Evolutionary conservation across 768 basidiomycete genomes (phyloP).

Genomic region (Calocera cornea): DNA sequence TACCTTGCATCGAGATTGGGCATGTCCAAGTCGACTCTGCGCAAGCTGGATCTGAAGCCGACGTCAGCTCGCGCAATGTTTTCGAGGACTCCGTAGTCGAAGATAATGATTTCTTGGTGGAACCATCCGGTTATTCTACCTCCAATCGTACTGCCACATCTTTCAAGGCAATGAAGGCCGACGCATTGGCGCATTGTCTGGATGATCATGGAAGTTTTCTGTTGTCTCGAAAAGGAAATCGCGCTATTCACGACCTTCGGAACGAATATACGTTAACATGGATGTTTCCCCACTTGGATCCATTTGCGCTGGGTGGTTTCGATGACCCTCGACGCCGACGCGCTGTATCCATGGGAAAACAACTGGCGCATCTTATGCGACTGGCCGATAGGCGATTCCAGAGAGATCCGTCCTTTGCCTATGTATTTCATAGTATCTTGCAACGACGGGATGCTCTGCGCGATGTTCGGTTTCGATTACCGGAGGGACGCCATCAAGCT

Average conservation of each 20-base stretch:
- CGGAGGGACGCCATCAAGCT: constrained; percentile 17
- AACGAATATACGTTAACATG: constrained; percentile 29
- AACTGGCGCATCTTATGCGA: constrained; percentile 25
- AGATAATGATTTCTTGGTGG: neutral
- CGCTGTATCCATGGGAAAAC: constrained; percentile 23
- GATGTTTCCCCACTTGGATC: constrained; percentile 33
- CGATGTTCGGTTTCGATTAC: constrained; percentile 25
- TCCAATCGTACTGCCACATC: neutral
- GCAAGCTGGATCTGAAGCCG: neutral
- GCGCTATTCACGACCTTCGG: constrained; percentile 22
- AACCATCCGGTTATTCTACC: neutral
- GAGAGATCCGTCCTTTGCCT: constrained; percentile 30
- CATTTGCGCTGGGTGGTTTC: constrained; percentile 33
- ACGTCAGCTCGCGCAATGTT: neutral
- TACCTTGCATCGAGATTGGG: neutral
- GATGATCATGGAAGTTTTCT: neutral
- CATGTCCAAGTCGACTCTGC: neutral
- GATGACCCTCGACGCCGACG: constrained; percentile 21
- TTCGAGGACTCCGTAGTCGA: neutral
- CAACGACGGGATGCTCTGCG: constrained; percentile 25
- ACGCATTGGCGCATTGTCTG: neutral
- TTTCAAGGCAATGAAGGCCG: neutral
- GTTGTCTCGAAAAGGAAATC: neutral
- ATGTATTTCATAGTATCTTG: constrained; percentile 31
- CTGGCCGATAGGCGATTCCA: constrained; percentile 26